A percentile compares a stretch with the other conserved stretches of the same genome.
phyloP scores from a whole-genome alignment of 768 basidiomycete species.

The Suillus subluteus region DNA sequence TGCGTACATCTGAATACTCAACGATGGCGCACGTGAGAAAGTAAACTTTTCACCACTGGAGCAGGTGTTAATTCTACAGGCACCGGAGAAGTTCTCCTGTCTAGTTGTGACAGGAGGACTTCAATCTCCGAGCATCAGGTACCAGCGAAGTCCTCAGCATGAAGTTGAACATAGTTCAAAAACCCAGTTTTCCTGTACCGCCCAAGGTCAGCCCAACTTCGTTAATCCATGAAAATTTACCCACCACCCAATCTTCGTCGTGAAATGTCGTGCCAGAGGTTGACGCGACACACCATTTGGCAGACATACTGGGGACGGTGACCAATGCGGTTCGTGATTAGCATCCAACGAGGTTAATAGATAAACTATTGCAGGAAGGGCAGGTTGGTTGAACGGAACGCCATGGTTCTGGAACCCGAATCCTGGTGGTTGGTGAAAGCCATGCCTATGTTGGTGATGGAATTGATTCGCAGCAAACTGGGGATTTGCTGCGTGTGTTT shows the following conservation, averaged over 20 bases:
- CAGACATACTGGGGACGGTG: slow-evolving; percentile 36
- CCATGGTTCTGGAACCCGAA: slow-evolving; percentile 19
- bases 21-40: background rate
- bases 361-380: slow-evolving; percentile 44
- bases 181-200: slow-evolving; percentile 38
- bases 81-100: background rate
- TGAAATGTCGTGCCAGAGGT: slow-evolving; percentile 31
- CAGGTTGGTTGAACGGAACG: slow-evolving; percentile 25
- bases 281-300: slow-evolving; percentile 20
- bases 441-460: slow-evolving; percentile 21
- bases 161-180: slow-evolving; percentile 42
- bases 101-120: background rate
- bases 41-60: background rate
- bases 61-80: background rate
- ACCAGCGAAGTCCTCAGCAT: slow-evolving; percentile 38
- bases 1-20: background rate
- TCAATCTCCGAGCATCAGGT: background rate
- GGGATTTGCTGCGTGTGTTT: slow-evolving; percentile 5
- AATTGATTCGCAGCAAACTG: slow-evolving; percentile 16
- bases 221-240: slow-evolving; percentile 12
- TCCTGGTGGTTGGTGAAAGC: slow-evolving; percentile 19
- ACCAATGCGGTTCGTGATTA: slow-evolving; percentile 42
- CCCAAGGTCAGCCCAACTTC: background rate
- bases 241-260: slow-evolving; percentile 34
- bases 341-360: slow-evolving; percentile 43